These are phyloP conservation scores for Rosa chinensis DNA, from an alignment of 306 rosid genomes.

Conservation along the genomic window DNA sequence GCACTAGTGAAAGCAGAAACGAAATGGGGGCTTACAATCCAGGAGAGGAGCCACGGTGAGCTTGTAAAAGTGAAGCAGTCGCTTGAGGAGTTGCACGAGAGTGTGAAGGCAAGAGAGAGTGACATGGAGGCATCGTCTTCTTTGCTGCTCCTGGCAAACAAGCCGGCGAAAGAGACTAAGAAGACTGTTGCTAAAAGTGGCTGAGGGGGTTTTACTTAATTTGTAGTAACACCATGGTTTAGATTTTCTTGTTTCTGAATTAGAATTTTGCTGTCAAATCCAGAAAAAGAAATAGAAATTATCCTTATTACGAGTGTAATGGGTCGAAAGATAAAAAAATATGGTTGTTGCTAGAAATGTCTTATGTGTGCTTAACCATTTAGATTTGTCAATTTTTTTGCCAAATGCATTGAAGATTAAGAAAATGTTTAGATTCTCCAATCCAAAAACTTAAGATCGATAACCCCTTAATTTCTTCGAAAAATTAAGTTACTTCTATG, in stretches of 20 bases:
- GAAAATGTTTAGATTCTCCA: neutral
- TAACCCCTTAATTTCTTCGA: no score
- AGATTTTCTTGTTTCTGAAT: neutral
- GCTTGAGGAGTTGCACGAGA: slow-evolving; percentile 14
- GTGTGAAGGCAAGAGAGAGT: slow-evolving; percentile 17
- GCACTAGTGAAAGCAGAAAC: slow-evolving; percentile 13
- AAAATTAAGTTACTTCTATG: no score
- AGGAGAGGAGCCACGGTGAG: slow-evolving; percentile 11
- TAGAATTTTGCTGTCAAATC: neutral
- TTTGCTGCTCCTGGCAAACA: slow-evolving; percentile 39
- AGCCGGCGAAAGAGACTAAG: slow-evolving; percentile 1
- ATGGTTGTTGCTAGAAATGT: neutral
- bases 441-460: no score
- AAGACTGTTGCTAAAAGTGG: slow-evolving; percentile 22
- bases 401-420: neutral
- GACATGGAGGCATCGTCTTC: slow-evolving; percentile 51
- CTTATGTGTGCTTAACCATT: neutral
- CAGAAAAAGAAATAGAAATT: neutral
- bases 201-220: neutral
- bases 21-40: neutral
- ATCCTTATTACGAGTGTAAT: neutral
- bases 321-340: neutral
- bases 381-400: neutral
- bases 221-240: neutral
- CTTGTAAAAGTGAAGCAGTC: slow-evolving; percentile 25